Evolutionary conservation across 331 rosid species (phyloP), one percentile per base, ranked within the genome.

Genomic region (Malus hybrid): DNA sequence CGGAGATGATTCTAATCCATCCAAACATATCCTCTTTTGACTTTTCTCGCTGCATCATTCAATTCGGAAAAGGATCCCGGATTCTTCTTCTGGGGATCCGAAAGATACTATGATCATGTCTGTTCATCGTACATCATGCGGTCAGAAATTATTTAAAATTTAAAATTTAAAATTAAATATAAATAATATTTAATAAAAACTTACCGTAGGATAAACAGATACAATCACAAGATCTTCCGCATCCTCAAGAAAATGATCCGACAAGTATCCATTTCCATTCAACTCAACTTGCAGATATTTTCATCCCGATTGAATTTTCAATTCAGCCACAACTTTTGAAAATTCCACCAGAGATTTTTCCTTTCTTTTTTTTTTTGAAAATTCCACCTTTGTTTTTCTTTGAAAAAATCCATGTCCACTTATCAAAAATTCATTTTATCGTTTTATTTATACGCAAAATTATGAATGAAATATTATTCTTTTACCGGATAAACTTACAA

Each of bases 101-200:
- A 0, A 6, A 32, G 7, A 24, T 24, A 24, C 1, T 32, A 33
- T 6, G 8, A 34, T 7, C 1, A 0, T 7, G 11, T 36, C 1
- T 10, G 44, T 36, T 36, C 0, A 36, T 36, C 0, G 4, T 36
- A 36, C 0, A 36, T 3, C 0, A 0, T 36, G 0, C 1, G 0
- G 0, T 2, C 0, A 36, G 0, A 36, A 36, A 36, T 36, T 2
- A n/a, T n/a, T n/a, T n/a, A n/a, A n/a, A n/a, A 36, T 36, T 36
- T 8, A 8, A 36, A 36, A 36, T 36, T 36, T 36, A 36, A 36
- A 36, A 36, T 36, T 36, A 8, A 36, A 36, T 8, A 36, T 36
- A 2, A 36, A 36, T 7, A 36, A 2, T 36, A 36, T 0, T 2
- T 36, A 36, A 36, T 0, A 8, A 36, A 36, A 36, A 36, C 0